Conservation (phyloP, 192 early-diverging fungal species). For the Backusella sp. region DNA sequence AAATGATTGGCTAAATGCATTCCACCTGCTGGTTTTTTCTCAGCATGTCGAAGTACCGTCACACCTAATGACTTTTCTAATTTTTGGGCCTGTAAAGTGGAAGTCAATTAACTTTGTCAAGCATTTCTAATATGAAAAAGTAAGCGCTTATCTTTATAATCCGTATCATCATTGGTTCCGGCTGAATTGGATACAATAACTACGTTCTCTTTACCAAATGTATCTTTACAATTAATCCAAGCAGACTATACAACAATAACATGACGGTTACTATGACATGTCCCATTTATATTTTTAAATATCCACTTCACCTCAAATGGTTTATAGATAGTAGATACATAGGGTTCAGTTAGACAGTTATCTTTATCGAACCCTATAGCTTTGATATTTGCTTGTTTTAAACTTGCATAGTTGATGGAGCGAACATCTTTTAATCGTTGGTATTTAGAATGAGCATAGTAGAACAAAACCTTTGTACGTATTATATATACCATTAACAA, state of each 20-base stretch:
- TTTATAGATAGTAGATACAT: conserved; percentile 63
- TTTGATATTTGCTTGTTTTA: conserved; percentile 52
- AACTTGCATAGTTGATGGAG: conserved; percentile 57
- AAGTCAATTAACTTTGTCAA: background rate
- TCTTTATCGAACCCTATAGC: conserved; percentile 96
- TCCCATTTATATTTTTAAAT: background rate
- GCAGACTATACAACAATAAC: conserved; percentile 40
- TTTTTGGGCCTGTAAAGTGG: conserved; percentile 34
- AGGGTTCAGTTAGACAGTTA: conserved; percentile 91
- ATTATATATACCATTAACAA: conserved; percentile 56
- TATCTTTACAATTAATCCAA: conserved; percentile 61
- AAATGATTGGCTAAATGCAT: conserved; percentile 56
- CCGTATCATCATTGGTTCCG: conserved; percentile 75
- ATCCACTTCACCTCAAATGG: conserved; percentile 57
- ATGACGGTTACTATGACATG: background rate
- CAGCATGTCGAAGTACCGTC: conserved; percentile 51
- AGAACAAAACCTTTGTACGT: background rate
- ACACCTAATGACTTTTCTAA: conserved; percentile 54
- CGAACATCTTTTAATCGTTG: conserved; percentile 55
- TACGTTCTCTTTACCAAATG: conserved; percentile 63
- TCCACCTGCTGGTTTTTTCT: conserved; percentile 80
- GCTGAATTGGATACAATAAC: conserved; percentile 92
- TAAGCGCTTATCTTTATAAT: conserved; percentile 37
- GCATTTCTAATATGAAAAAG: background rate
- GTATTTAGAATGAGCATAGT: background rate